These are phyloP conservation scores for Leishmania amazonensis DNA, from an alignment of 208 protist genomes.

Conservation along the genomic window DNA sequence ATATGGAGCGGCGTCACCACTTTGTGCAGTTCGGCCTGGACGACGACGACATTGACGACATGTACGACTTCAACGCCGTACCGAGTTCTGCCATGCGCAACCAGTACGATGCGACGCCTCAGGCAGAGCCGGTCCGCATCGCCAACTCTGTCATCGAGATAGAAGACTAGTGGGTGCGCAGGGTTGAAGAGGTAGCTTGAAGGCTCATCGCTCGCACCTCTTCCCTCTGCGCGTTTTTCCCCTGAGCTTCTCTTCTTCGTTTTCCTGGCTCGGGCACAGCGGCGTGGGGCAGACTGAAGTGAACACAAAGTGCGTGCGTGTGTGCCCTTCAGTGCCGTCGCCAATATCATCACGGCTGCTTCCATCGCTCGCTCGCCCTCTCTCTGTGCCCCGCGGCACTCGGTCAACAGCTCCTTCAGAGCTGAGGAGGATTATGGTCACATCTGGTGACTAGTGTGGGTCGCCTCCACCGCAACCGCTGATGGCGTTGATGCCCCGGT, in stretches of 20 bases:
- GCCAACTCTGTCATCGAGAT: constrained; percentile 81
- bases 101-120: constrained; percentile 8
- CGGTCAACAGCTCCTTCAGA: neutral
- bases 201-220: neutral
- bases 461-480: neutral
- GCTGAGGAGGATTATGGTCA: neutral
- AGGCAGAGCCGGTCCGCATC: constrained; percentile 16
- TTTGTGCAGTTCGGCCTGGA: constrained; percentile 77
- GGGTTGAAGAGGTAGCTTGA: neutral
- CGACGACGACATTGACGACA: constrained; percentile 80
- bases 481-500: neutral
- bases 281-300: neutral
- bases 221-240: neutral
- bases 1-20: constrained; percentile 73
- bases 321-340: neutral
- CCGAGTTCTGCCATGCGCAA: constrained; percentile 12
- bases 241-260: neutral
- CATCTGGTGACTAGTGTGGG: neutral
- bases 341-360: neutral
- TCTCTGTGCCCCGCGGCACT: neutral
- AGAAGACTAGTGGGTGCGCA: constrained; percentile 44
- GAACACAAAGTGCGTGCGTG: neutral
- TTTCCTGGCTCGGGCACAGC: neutral
- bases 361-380: neutral
- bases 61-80: constrained; percentile 53